These are phyloP conservation scores for Ustilago shanxiensis DNA, from an alignment of 1,284 basidiomycete genomes.

Conservation along the genomic window DNA sequence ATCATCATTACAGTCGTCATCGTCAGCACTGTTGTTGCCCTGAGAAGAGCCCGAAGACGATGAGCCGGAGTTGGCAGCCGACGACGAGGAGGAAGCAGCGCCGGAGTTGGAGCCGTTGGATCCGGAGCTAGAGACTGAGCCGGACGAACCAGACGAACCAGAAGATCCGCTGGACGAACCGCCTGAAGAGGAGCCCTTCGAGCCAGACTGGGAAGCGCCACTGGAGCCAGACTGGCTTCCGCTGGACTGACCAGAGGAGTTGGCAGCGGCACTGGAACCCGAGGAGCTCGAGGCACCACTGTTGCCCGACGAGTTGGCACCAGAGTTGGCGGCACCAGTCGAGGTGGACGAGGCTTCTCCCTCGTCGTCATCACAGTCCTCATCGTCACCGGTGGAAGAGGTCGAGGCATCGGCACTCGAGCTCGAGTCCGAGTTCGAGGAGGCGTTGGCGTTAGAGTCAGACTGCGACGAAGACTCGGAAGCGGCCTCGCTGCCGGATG, in stretches of 20 bases:
- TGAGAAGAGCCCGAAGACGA: conserved; percentile 29
- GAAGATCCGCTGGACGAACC: conserved; percentile 2
- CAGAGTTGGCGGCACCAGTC: conserved; percentile 4
- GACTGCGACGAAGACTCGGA: conserved; percentile 10
- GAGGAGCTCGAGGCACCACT: not conserved
- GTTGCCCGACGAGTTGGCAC: conserved; percentile 4
- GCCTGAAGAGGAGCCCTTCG: conserved; percentile 2
- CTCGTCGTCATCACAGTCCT: conserved; percentile 14
- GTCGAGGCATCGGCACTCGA: not conserved
- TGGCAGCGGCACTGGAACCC: conserved; percentile 13
- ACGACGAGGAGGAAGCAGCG: conserved; percentile 12
- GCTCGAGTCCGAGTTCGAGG: not conserved
- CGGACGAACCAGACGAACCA: conserved; percentile 6
- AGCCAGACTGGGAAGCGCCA: conserved; percentile 9
- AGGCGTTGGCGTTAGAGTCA: not conserved
- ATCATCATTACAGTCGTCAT: conserved; percentile 23
- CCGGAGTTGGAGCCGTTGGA: not conserved
- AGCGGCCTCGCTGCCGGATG: conserved; percentile 18
- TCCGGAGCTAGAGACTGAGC: conserved; percentile 17
- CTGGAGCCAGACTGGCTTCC: conserved; percentile 15
- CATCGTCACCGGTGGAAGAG: conserved; percentile 9
- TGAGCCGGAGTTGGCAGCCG: conserved; percentile 17
- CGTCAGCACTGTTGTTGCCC: conserved; percentile 14
- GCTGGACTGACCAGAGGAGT: conserved; percentile 10
- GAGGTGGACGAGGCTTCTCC: not conserved